Base-by-base conservation (phyloP, 208 protist genomes). In the Acanthamoeba royreba region DNA sequence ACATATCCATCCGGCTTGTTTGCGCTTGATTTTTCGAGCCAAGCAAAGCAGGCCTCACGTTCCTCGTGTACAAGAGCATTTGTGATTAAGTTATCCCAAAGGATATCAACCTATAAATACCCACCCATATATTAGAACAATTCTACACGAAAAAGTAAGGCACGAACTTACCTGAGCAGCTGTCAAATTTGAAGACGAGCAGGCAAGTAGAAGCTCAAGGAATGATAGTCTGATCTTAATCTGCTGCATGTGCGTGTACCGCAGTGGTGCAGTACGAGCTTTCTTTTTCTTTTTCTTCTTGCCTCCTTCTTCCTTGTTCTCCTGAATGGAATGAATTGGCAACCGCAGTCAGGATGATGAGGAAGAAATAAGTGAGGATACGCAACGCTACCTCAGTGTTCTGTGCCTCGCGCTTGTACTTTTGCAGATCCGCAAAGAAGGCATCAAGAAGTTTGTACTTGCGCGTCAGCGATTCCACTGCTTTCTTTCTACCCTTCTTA, bases 81-180 rank as follows among this genome's bases (percentile, higher is more conserved):
- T 2, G 83, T 87, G 43, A 96, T 91, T 33, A 96, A 91, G 28
- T 53, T 45, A 17, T 96, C 95, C 95, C 95, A 96, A 1, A 96
- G 19, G 17, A 95, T 58, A n/a, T 85, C 81, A 4, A 93, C 93
- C 90, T 93, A 72, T 28, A 22, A 88, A 28, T 1, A 28, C 53
- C n/a, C n/a, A 33, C 86, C n/a, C 15, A 85, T 25, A 69, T 25
- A 28, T 17, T 61, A 2, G 19, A n/a, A 17, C 4, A 61, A n/a
- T n/a, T 61, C 52, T 17, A 61, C 4, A 61, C 22, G 52, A 55
- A n/a, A n/a, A n/a, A n/a, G 19, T n/a, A 92, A 77, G 7, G 85
- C 91, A 72, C 1, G 93, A 53, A 19, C 66, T 8, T 53, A 53
- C 74, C n/a, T 96, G 94, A 40, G 88, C 92, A 35, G 93, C 77